phyloP scores from a whole-genome alignment of 306 rosid genomes.

The Castanea mollissima region DNA sequence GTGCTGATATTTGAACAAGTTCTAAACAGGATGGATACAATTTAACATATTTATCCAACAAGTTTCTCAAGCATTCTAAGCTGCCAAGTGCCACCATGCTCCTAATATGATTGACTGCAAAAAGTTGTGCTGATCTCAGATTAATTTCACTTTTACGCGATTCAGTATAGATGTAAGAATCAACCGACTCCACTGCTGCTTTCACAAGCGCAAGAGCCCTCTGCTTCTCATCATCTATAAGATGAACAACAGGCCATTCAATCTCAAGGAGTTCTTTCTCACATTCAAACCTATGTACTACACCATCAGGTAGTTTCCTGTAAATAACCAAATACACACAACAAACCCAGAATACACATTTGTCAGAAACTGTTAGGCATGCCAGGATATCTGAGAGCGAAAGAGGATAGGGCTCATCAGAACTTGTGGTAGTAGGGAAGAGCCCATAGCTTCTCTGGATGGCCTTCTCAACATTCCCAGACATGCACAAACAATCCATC shows the following conservation, averaged over 20 bases:
- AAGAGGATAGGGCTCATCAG: conserved; percentile 49
- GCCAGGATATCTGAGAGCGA: conserved; percentile 58
- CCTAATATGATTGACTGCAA: conserved; percentile 78
- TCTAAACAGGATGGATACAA: conserved; percentile 76
- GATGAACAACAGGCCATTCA: conserved; percentile 65
- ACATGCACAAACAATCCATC: conserved; percentile 81
- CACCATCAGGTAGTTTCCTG: conserved; percentile 84
- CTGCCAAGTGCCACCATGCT: conserved; percentile 68
- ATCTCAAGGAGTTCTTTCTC: conserved; percentile 71
- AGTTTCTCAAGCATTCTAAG: conserved; percentile 42
- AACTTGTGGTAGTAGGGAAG: conserved; percentile 32
- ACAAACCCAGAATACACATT: conserved; percentile 91
- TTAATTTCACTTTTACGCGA: conserved; percentile 44
- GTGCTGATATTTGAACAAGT: conserved; percentile 54
- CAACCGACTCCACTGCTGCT: conserved; percentile 55
- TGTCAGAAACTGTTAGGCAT: conserved; percentile 82
- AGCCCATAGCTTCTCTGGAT: conserved; percentile 56
- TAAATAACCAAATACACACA: conserved; percentile 88
- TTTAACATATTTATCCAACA: conserved; percentile 66
- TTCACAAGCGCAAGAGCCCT: conserved; percentile 63
- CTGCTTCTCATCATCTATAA: conserved; percentile 59
- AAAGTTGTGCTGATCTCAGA: conserved; percentile 56
- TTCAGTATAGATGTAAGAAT: conserved; percentile 46
- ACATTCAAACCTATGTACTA: conserved; percentile 75
- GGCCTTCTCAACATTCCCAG: conserved; percentile 81